Evolutionary conservation across 2,329 filamentous ascomycete species (phyloP).

Genomic region (Botryotinia globosa): DNA sequence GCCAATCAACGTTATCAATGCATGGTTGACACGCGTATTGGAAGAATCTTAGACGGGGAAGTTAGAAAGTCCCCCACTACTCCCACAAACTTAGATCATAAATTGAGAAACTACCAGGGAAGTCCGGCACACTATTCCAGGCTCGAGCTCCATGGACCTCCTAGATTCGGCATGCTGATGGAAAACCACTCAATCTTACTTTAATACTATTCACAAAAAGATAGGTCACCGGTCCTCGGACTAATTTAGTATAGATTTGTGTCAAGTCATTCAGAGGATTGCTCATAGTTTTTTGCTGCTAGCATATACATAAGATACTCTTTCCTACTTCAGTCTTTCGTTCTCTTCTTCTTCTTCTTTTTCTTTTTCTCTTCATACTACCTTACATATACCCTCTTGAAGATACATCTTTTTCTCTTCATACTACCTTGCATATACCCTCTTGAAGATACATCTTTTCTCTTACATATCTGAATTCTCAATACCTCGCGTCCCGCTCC

Average conservation of each 20-base stretch:
- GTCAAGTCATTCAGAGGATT: neutral
- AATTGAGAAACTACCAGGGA: constrained; percentile 8
- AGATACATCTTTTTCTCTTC: too few relatives aligned
- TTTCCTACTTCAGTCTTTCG: neutral
- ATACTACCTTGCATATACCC: neutral
- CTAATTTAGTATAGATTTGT: constrained; percentile 6
- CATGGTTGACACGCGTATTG: constrained; percentile 11
- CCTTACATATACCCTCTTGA: constrained; percentile 2
- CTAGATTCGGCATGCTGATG: neutral
- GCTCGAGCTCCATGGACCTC: neutral
- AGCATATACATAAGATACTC: constrained; percentile 14
- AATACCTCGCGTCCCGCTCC: neutral
- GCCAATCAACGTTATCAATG: neutral
- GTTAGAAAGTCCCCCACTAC: neutral
- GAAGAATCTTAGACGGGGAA: constrained; percentile 10
- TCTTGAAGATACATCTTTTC: neutral
- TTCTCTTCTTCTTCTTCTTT: neutral
- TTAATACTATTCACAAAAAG: neutral
- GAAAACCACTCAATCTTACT: constrained; percentile 1
- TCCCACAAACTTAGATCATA: neutral
- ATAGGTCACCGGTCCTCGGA: constrained; percentile 12
- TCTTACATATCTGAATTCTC: neutral
- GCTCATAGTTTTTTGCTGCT: neutral
- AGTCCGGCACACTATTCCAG: constrained; percentile 3
- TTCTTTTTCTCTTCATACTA: neutral